Evolutionary conservation across 306 rosid genomes (phyloP).

Genomic region (Dicorynia guianensis): DNA sequence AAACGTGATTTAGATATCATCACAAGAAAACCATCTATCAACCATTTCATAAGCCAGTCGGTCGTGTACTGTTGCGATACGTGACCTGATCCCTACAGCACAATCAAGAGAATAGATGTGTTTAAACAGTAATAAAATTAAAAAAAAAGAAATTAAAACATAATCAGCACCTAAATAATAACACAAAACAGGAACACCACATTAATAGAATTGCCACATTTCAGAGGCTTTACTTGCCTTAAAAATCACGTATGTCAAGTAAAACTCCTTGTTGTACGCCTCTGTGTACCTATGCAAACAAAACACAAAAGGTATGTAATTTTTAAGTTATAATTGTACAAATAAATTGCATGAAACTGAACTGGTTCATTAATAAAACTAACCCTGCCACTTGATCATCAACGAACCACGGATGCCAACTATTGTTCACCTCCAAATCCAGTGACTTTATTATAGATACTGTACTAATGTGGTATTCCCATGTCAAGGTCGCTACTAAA

Average conservation of each 20-base stretch:
- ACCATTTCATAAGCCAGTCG: neutral
- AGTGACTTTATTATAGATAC: constrained; percentile 37
- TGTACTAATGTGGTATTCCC: constrained; percentile 14
- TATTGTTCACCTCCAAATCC: constrained; percentile 30
- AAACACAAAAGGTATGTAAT: too few species aligned
- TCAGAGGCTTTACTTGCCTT: constrained; percentile 6
- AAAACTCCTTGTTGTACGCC: neutral
- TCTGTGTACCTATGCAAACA: constrained; percentile 2
- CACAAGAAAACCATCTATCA: neutral
- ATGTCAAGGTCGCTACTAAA: constrained; percentile 45
- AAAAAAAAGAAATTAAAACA: too few species aligned
- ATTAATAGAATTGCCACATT: neutral
- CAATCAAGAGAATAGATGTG: too few species aligned
- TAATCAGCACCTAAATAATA: too few species aligned
- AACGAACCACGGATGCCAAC: constrained; percentile 45
- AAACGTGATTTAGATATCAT: neutral
- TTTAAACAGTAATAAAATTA: too few species aligned
- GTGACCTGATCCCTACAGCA: constrained; percentile 4
- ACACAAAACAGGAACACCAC: neutral
- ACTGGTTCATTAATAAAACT: neutral
- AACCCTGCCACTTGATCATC: constrained; percentile 52
- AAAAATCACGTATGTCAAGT: constrained; percentile 13
- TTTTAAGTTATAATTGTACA: neutral
- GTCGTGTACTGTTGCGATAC: neutral
- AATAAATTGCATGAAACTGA: neutral